Percentiles rank a stretch among this genome's conserved stretches.
Conservation (phyloP, 2,329 filamentous ascomycete genomes). For the Domatiomyces catenatus region DNA sequence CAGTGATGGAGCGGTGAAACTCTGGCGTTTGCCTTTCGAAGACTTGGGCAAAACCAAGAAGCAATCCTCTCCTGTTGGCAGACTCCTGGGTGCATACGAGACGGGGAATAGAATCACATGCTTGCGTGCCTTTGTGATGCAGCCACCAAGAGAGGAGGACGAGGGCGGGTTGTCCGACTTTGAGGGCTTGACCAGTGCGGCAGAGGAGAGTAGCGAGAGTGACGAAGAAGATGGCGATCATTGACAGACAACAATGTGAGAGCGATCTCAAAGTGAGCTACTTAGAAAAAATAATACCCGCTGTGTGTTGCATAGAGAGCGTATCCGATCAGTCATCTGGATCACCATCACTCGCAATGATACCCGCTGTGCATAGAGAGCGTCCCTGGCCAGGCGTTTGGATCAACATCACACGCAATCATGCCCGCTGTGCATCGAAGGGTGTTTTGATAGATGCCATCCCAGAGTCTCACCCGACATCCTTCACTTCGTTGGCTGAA, state of each 20-base stretch:
- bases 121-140: conserved; percentile 71
- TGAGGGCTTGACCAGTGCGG: conserved; percentile 8
- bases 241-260: conserved; percentile 1
- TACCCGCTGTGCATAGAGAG: too few species aligned
- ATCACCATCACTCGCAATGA: too few species aligned
- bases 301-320: neutral
- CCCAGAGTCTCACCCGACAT: neutral
- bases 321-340: neutral
- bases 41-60: conserved; percentile 18
- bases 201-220: conserved; percentile 1
- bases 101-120: conserved; percentile 85
- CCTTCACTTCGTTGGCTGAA: conserved; percentile 5
- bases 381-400: neutral
- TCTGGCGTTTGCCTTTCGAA: conserved; percentile 48
- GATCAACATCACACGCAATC: neutral
- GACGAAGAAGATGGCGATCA: conserved; percentile 6
- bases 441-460: neutral
- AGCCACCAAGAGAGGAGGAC: conserved; percentile 37
- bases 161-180: conserved; percentile 8
- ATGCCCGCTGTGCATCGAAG: too few species aligned
- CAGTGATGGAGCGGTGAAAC: conserved; percentile 70
- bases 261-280: conserved; percentile 6
- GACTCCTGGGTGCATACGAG: conserved; percentile 60
- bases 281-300: neutral
- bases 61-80: conserved; percentile 39